A percentile compares a stretch with the other conserved stretches of the same genome.
phyloP scores from a whole-genome alignment of 176 grass and related monocot genomes.

The Saccharum spontaneum region DNA sequence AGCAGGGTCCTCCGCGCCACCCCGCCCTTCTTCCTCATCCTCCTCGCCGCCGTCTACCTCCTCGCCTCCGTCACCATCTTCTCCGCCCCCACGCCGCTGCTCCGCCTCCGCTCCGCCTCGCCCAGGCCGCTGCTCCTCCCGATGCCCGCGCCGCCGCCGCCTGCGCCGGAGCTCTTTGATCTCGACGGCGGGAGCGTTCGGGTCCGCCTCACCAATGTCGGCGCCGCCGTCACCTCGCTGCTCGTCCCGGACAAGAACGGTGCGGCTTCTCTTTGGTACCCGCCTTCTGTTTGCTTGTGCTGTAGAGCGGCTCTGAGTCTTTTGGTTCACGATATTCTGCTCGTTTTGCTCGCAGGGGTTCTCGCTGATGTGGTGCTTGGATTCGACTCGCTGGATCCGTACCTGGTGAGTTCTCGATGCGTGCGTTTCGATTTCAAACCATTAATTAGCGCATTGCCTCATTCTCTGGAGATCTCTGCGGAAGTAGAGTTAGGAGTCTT shows the following conservation, averaged over 20 bases:
- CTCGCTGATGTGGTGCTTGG: conserved; percentile 90
- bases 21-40: conserved; percentile 58
- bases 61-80: conserved; percentile 59
- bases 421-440: background rate
- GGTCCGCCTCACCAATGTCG: conserved; percentile 71
- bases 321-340: background rate
- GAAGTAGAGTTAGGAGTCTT: background rate
- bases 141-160: background rate
- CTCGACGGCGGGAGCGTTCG: conserved; percentile 60
- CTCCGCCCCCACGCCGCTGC: conserved; percentile 37
- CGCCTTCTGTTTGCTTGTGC: background rate
- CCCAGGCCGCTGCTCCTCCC: conserved; percentile 28
- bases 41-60: conserved; percentile 58
- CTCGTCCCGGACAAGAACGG: conserved; percentile 74
- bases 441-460: background rate
- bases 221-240: conserved; percentile 75
- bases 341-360: conserved; percentile 45
- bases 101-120: conserved; percentile 3
- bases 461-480: conserved; percentile 30
- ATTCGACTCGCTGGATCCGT: conserved; percentile 79
- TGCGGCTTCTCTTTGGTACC: background rate
- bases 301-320: background rate
- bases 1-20: conserved; percentile 37
- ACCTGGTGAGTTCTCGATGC: conserved; percentile 55
- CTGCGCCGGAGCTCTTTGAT: conserved; percentile 54